Conservation (phyloP, 352 stramenopile genomes). For the Phytophthora pinifolia region DNA sequence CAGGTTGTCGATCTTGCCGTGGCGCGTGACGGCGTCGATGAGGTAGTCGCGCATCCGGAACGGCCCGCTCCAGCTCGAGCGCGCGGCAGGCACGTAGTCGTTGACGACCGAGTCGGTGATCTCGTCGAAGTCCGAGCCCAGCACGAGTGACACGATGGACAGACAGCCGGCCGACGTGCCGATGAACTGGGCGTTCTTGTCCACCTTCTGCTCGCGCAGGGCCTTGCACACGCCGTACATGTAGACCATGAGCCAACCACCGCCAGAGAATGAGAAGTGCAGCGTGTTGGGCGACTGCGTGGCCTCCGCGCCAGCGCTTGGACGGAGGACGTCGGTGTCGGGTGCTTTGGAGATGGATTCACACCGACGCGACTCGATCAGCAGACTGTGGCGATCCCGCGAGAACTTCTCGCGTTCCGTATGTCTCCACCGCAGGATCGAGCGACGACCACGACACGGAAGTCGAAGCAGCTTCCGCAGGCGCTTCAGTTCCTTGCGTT, state of each 20-base stretch:
- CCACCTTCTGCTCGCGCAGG: conserved; percentile 42
- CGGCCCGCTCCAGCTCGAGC: conserved; percentile 23
- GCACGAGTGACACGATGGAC: conserved; percentile 40
- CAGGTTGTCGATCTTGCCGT: conserved; percentile 31
- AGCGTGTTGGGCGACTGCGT: conserved; percentile 5
- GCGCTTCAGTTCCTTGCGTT: conserved; percentile 4
- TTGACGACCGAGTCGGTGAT: conserved; percentile 45
- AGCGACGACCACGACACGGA: conserved; percentile 4
- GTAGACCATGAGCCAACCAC: conserved; percentile 63
- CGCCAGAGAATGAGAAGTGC: conserved; percentile 50
- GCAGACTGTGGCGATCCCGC: conserved; percentile 5
- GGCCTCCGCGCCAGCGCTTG: neutral
- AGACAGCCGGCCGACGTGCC: conserved; percentile 46
- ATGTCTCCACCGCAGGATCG: conserved; percentile 11
- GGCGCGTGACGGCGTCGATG: conserved; percentile 34
- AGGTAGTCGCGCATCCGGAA: conserved; percentile 62
- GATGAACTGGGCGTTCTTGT: conserved; percentile 43
- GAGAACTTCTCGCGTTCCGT: conserved; percentile 8
- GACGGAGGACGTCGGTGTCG: neutral
- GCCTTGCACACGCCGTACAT: conserved; percentile 60
- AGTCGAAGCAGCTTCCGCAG: conserved; percentile 11
- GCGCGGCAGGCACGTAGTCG: conserved; percentile 39
- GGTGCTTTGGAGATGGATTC: neutral
- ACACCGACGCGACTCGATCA: conserved; percentile 7
- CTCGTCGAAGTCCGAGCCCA: conserved; percentile 45